phyloP scores from a whole-genome alignment of 768 basidiomycete genomes.

The Solioccasus polychromus region DNA sequence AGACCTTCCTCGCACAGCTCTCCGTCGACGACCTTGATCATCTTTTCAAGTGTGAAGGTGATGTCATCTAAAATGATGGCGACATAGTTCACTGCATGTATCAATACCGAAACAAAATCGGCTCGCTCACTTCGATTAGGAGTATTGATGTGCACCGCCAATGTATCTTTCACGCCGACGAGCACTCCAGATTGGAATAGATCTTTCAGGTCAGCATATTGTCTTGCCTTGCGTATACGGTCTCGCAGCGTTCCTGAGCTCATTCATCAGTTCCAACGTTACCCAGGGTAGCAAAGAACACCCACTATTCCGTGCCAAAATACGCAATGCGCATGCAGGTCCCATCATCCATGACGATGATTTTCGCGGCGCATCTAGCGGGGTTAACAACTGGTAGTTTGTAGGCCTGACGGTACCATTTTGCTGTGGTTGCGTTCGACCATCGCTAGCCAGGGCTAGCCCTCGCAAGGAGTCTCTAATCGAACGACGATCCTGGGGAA shows the following conservation, averaged over 20 bases:
- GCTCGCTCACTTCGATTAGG: constrained; percentile 15
- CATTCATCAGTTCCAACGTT: neutral
- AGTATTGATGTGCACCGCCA: constrained; percentile 13
- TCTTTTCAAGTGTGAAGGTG: constrained; percentile 15
- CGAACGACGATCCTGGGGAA: constrained; percentile 9
- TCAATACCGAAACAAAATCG: neutral
- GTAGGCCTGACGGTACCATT: no score
- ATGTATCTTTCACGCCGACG: constrained; percentile 14
- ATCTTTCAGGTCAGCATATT: constrained; percentile 18
- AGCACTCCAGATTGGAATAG: constrained; percentile 14
- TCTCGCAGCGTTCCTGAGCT: constrained; percentile 11
- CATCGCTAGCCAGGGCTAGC: no score
- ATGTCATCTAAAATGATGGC: constrained; percentile 9
- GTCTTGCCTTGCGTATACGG: neutral
- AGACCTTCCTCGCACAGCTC: constrained; percentile 18
- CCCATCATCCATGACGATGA: constrained; percentile 23
- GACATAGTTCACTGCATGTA: neutral
- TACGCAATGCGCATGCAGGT: constrained; percentile 22
- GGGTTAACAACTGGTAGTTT: neutral
- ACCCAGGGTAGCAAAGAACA: neutral
- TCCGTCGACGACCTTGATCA: constrained; percentile 17
- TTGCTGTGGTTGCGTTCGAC: no score
- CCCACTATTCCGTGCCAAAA: constrained; percentile 15
- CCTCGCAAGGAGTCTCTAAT: no score
- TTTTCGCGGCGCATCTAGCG: neutral